Evolutionary conservation across 805 yeast genomes (phyloP), one percentile per base, ranked within the genome.

Genomic region (Ogataea methylovora): DNA sequence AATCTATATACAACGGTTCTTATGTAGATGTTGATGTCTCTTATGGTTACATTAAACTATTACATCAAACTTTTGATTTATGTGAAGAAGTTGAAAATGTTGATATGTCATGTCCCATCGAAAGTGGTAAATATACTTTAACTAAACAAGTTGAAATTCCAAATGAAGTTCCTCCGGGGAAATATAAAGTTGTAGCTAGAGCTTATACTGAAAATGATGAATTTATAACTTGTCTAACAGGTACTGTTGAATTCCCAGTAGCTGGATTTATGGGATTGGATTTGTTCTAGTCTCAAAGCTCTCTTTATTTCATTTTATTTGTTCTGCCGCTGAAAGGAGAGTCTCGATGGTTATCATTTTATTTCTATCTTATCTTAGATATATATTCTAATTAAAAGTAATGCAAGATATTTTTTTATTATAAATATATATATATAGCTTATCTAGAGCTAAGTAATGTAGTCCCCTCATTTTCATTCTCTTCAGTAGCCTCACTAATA

Each of bases 1-100:
- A 68, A 33, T 65, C 65, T 8, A 63, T 92, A 24, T 73, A 57
- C 20, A 90, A 85, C 14, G 98, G 98, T 23, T 84, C 97, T 0
- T 92, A 88, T 50, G 94, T 92, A 33, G 96, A 88, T 45, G 90
- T 92, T 20, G 94, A 86, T 45, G 97, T 92, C 15, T 73, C 84
- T 44, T 82, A 87, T 51, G 98, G 97, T 5, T 88, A 83, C 62
- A 88, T 92, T 60, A 83, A 83, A 47, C 69, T 92, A 38, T 62
- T 92, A 34, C 81, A 85, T 48, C 90, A 87, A 55, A 84, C 94
- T n/a, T 84, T 80, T 56, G 97, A 92, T 57, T 66, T 92, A 41
- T 92, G 98, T 60, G 95, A 87, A 44, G 79, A 86, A 54, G 67
- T 87, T 39, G 74, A 76, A 34, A 81, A 87, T 48, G 88, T 87